A percentile compares a stretch with the other conserved stretches of the same genome.
Conservation (phyloP, 2,329 filamentous ascomycete species). For the Colletotrichum sp. region DNA sequence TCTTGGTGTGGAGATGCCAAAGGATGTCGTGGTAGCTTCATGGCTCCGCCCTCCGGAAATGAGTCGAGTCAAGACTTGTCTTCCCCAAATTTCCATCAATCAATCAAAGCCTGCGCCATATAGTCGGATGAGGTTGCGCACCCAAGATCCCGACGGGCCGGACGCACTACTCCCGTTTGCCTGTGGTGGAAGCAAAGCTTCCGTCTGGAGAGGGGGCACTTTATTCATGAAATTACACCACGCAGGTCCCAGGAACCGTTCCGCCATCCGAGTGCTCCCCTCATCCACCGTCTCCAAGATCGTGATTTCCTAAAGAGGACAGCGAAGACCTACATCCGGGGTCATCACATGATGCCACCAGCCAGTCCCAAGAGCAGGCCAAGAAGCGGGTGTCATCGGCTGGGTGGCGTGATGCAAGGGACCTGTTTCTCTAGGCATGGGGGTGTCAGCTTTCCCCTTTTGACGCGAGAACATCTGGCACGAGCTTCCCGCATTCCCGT, state of each 20-base stretch:
- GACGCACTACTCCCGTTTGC: slow-evolving; percentile 5
- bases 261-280: background rate
- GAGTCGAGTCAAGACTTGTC: background rate
- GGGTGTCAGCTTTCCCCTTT: background rate
- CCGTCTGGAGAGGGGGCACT: background rate
- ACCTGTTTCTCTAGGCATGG: background rate
- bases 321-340: background rate
- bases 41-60: background rate
- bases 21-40: background rate
- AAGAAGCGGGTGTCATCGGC: background rate
- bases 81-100: slow-evolving; percentile 15
- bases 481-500: background rate
- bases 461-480: background rate
- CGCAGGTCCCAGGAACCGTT: slow-evolving; percentile 17
- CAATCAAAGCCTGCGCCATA: background rate
- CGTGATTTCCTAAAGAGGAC: background rate
- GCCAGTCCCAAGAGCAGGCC: background rate
- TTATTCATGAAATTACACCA: background rate
- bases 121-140: background rate
- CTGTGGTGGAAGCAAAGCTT: slow-evolving; percentile 8
- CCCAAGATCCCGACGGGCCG: background rate
- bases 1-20: background rate
- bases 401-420: background rate
- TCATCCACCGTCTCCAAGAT: background rate
- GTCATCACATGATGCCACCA: background rate